Base-by-base conservation (phyloP, 805 yeast genomes). In the Suhomyces canberraensis region DNA sequence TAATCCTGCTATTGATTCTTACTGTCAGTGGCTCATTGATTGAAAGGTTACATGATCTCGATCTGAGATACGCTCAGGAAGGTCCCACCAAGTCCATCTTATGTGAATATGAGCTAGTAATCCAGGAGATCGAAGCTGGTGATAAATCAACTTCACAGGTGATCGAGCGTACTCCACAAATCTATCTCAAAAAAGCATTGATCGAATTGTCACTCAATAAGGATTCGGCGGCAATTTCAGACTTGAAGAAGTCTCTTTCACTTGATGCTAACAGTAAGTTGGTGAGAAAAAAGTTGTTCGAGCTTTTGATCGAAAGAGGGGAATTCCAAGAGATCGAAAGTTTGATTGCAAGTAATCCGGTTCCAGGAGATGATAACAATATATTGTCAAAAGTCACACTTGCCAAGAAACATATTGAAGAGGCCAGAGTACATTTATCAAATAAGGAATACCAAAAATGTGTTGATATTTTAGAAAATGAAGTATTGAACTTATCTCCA, bases 121-220 rank as follows among this genome's bases (percentile, higher is more conserved):
- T 41, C n/a, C 42, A 38, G 11, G 50, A 44, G 6, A 34, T 54
- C 8, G 54, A 46, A 18, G 24, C 6, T 3, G 21, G 13, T 15
- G 16, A 32, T 8, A 18, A 20, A 11, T 13, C 33, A 15, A 13
- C 5, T 15, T 19, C 35, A 5, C 22, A 44, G 16, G 32, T 33
- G 4, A 14, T 31, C 16, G 27, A 37, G 17, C 25, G 16, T 11
- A 29, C 20, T 19, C 58, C 78, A 0, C 75, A 72, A 43, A 56
- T 80, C 1, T 69, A 72, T 42, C 79, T 75, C 52, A 81, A 78
- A 51, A 71, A 73, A 37, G 89, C 87, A 0, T 52, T 81, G 29
- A 73, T 82, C 3, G 81, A 81, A 36, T 56, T 79, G 36, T 70
- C 79, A 11, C 50, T 79, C 43, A 77, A 77, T 22, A 75, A 74